Base-by-base conservation (phyloP, 306 rosid species). In the Sindora glabra region DNA sequence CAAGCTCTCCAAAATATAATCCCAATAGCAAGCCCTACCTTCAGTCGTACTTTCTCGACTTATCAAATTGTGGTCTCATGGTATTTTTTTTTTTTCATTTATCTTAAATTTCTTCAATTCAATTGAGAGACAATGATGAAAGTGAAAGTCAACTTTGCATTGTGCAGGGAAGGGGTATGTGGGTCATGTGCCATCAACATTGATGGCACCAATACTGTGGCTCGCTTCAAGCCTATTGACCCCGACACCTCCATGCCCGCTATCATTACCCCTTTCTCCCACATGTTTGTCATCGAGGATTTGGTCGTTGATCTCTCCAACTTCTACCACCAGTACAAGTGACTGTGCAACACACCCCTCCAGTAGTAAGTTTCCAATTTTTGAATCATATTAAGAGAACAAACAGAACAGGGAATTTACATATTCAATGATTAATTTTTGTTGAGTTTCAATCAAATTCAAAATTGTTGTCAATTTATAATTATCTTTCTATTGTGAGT, bases 111-210 rank as follows among this genome's bases (percentile, higher is more conserved):
- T n/a, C n/a, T n/a, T n/a, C n/a, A n/a, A n/a, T n/a, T n/a, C n/a
- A n/a, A n/a, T n/a, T n/a, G n/a, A n/a, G n/a, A n/a, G n/a, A n/a
- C n/a, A n/a, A n/a, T n/a, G n/a, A n/a, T n/a, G n/a, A n/a, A n/a
- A n/a, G n/a, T n/a, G n/a, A n/a, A n/a, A n/a, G n/a, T n/a, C n/a
- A n/a, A n/a, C n/a, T n/a, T n/a, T n/a, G n/a, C n/a, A n/a, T n/a
- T n/a, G n/a, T 81, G 80, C 33, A 62, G 78, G 36, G 78, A 77
- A 74, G 78, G 80, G 2, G 70, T 74, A 46, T 77, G 86, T 52
- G 83, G 83, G 37, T 73, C 80, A 2, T 81, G 78, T 45, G 67
- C 76, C 33, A 70, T 77, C 80, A 81, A 77, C 56, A 74, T 81
- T 17, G 78, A 81, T 50, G 83, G 83, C 8, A 71, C 67, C 38